Percentiles rank a stretch among this genome's conserved stretches.
phyloP scores from a whole-genome alignment of 2,329 filamentous ascomycete genomes.

The Penicillium freii region DNA sequence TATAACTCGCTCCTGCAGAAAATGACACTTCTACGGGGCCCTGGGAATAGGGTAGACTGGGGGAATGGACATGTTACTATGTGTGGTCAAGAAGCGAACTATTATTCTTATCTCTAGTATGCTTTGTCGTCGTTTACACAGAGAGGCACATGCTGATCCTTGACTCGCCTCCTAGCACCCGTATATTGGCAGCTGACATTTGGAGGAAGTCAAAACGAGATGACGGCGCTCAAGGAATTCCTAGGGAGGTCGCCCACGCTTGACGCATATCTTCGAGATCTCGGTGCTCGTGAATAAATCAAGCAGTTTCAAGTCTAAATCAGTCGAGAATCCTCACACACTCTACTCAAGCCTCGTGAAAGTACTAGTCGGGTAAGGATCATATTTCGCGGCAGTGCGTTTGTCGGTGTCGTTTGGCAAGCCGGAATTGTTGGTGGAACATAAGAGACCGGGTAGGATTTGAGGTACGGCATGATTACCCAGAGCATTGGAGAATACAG shows the following conservation, averaged over 20 bases:
- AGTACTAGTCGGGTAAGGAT: too few species aligned
- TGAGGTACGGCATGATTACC: too few species aligned
- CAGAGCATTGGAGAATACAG: too few species aligned
- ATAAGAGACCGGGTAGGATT: too few species aligned
- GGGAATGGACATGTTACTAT: not conserved
- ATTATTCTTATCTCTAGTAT: not conserved
- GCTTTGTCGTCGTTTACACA: not conserved
- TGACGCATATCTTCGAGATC: not conserved
- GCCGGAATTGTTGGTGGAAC: too few species aligned
- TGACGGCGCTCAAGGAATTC: not conserved
- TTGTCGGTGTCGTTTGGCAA: too few species aligned
- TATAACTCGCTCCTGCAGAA: not conserved
- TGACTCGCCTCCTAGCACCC: not conserved
- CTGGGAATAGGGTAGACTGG: not conserved
- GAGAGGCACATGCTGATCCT: not conserved
- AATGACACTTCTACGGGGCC: not conserved
- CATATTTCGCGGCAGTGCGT: too few species aligned
- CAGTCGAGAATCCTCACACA: too few species aligned
- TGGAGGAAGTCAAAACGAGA: not conserved
- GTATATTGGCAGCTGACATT: not conserved
- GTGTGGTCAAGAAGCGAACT: not conserved
- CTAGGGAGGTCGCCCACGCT: not conserved
- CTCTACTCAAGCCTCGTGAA: too few species aligned
- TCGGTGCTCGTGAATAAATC: not conserved
- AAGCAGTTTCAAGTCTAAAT: too few species aligned